phyloP scores from a whole-genome alignment of 768 basidiomycete species.

The Cantharellus anzutake region DNA sequence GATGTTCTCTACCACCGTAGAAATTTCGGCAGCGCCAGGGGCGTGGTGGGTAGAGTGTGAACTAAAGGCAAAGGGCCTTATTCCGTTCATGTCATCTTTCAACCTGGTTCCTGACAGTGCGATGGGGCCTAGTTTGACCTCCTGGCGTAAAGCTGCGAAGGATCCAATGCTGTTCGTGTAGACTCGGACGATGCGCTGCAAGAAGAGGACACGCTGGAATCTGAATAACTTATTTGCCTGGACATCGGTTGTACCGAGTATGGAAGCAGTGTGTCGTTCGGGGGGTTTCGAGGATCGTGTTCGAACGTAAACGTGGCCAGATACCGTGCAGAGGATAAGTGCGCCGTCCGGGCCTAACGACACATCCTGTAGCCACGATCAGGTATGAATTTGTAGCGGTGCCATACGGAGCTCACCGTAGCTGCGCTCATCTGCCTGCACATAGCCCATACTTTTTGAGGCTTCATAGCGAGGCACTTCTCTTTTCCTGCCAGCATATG shows the following conservation, averaged over 20 bases:
- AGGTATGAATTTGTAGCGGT: not conserved
- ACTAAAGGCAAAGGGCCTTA: slow-evolving; percentile 34
- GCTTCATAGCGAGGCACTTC: slow-evolving; percentile 33
- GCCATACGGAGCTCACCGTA: slow-evolving; percentile 24
- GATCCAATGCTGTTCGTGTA: slow-evolving; percentile 76
- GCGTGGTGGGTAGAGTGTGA: not conserved
- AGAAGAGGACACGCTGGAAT: slow-evolving; percentile 58
- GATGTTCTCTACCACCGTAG: not conserved
- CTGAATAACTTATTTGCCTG: slow-evolving; percentile 23
- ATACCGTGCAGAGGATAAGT: slow-evolving; percentile 81
- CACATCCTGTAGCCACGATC: slow-evolving; percentile 38
- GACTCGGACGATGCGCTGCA: slow-evolving; percentile 76
- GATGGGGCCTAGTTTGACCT: slow-evolving; percentile 42
- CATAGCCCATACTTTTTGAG: slow-evolving; percentile 82
- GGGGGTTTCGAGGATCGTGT: slow-evolving; percentile 29
- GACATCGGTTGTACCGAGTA: not conserved
- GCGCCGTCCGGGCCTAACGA: slow-evolving; percentile 76
- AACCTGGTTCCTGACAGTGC: slow-evolving; percentile 34
- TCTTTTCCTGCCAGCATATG: slow-evolving; percentile 14
- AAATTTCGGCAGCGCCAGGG: not conserved
- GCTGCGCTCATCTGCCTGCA: slow-evolving; percentile 75
- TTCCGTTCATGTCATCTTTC: slow-evolving; percentile 39
- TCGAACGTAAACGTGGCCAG: slow-evolving; percentile 85
- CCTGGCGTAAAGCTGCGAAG: slow-evolving; percentile 66
- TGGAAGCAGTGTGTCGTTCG: slow-evolving; percentile 24